These are phyloP conservation scores for Arxiozyma telluris DNA, from an alignment of 1,139 yeast genomes.

Conservation along the genomic window DNA sequence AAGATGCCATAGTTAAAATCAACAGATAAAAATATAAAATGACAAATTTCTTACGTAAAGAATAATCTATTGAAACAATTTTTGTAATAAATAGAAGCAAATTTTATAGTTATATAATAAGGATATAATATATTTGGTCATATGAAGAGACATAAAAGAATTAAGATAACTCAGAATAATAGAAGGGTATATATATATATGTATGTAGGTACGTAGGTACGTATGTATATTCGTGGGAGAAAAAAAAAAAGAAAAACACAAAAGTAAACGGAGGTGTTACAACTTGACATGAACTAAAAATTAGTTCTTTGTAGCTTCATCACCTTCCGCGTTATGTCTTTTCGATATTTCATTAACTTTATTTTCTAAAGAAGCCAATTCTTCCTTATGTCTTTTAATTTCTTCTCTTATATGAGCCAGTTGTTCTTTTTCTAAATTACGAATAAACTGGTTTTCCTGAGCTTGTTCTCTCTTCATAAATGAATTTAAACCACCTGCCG, in stretches of 20 bases:
- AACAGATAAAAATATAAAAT: no score
- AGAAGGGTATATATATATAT: no score
- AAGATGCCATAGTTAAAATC: no score
- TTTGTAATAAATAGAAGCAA: not conserved
- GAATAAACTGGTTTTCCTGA: constrained; percentile 55
- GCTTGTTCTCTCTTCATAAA: constrained; percentile 55
- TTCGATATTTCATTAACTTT: constrained; percentile 23
- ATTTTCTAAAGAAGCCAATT: constrained; percentile 32
- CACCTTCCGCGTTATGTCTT: constrained; percentile 5
- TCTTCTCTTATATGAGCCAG: constrained; percentile 45
- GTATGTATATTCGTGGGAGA: not conserved
- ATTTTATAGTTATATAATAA: no score
- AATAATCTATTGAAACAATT: no score
- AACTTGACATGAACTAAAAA: no score
- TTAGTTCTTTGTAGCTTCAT: not conserved
- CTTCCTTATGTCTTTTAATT: constrained; percentile 43
- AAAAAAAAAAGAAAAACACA: not conserved
- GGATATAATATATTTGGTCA: not conserved
- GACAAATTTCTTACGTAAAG: not conserved
- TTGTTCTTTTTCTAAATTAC: constrained; percentile 56
- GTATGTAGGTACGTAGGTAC: no score
- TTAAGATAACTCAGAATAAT: no score
- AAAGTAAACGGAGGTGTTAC: not conserved
- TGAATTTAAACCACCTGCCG: constrained; percentile 15
- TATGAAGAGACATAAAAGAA: no score